A percentile compares a stretch with the other conserved stretches of the same genome.
Evolutionary conservation across 2,329 filamentous ascomycete genomes (phyloP).

Genomic region (Trichoderma aggressivum): DNA sequence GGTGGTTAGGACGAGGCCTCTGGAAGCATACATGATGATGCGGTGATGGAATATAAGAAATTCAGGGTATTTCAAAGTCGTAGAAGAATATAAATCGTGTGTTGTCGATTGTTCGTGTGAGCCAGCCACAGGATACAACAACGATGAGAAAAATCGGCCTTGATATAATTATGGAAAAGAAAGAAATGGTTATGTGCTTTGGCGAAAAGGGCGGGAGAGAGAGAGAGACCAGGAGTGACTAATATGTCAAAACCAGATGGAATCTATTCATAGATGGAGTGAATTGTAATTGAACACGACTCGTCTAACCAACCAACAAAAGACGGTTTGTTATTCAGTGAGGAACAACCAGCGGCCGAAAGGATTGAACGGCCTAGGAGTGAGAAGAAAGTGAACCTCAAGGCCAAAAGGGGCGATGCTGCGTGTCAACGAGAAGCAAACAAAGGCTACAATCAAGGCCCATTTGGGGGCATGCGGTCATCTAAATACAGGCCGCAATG

Average conservation of each 20-base stretch:
- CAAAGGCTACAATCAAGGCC: background rate
- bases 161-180: background rate
- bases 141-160: background rate
- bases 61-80: constrained; percentile 13
- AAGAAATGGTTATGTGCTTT: background rate
- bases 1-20: constrained; percentile 25
- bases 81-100: background rate
- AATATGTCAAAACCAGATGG: background rate
- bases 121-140: constrained; percentile 19
- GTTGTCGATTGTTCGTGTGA: constrained; percentile 19
- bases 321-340: constrained; percentile 16
- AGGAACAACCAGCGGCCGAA: constrained; percentile 31
- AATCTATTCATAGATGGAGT: constrained; percentile 9
- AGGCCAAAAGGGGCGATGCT: background rate
- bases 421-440: background rate
- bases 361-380: constrained; percentile 31
- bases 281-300: constrained; percentile 23
- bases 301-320: constrained; percentile 12
- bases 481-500: constrained; percentile 17
- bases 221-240: background rate
- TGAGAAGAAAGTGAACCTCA: constrained; percentile 16
- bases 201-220: background rate
- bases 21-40: constrained; percentile 24
- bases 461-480: background rate
- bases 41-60: background rate